Evolutionary conservation across 345 rosid species (phyloP), one percentile per base, ranked within the genome.

Genomic region (Heritiera littoralis): DNA sequence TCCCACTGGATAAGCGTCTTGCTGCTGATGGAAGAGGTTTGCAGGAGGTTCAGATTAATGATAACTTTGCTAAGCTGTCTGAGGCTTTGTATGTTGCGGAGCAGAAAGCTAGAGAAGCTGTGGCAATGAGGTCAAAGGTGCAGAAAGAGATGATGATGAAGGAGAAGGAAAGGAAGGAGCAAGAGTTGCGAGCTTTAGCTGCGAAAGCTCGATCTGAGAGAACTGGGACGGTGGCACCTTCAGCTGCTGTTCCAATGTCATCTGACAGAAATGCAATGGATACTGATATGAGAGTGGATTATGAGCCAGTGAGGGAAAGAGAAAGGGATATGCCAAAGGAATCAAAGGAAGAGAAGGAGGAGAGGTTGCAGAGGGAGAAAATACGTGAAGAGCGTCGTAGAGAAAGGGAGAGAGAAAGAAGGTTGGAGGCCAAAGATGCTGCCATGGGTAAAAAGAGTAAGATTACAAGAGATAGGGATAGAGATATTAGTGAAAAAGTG

Each of bases 11-110:
- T 77, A 96, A 96, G 86, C 97, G 99, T 80, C 92, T 92, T 23
- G 99, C 99, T 78, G 99, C 98, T 68, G 99, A 92, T 88, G 98
- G 99, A 81, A 92, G 98, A 87, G 99, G 99, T 13, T 81, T 96
- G 58, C 99, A 94, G 80, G 93, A 92, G 48, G 96, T 92, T 77
- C 96, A 92, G 87, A 92, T 92, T 55, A 92, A 92, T 78, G 93
- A 94, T 85, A 92, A 92, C 84, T 96, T 94, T 85, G 98, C 97
- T 17, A 94, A 94, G 92, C 85, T 94, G 12, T 90, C 97, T 0
- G 99, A 94, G 83, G 89, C 98, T 0, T 91, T 96, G 6, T 94
- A 92, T 82, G 97, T 94, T 78, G 92, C 98, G 28, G 99, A 94
- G 82, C 97, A 94, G 89, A 96, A 94, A 89, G 99, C 98, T 70